These are phyloP conservation scores for Vigna radiata DNA, from an alignment of 306 rosid species.

Conservation along the genomic window DNA sequence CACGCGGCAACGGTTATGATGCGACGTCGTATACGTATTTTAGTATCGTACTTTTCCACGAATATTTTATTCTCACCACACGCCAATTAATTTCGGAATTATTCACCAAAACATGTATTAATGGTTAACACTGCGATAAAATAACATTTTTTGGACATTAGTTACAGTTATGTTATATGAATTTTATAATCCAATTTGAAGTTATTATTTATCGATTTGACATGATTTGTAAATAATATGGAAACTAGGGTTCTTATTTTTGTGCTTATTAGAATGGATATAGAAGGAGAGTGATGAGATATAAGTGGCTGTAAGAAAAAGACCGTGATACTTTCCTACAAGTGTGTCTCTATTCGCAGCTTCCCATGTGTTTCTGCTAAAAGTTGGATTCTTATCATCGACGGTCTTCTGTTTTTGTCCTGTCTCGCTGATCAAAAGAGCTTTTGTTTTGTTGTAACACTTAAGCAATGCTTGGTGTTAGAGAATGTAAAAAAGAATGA, in stretches of 20 bases:
- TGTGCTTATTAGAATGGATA: slow-evolving; percentile 7
- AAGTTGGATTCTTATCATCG: slow-evolving; percentile 30
- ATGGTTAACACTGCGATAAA: too few species aligned
- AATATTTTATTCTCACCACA: neutral
- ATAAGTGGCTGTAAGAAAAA: slow-evolving; percentile 30
- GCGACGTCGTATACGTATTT: slow-evolving; percentile 3
- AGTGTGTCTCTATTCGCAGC: slow-evolving; percentile 47
- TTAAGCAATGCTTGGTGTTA: slow-evolving; percentile 2
- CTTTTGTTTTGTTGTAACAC: slow-evolving; percentile 33
- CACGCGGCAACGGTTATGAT: neutral
- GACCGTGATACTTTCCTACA: slow-evolving; percentile 15
- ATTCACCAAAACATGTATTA: too few species aligned
- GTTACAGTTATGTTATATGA: too few species aligned
- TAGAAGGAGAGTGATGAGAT: slow-evolving; percentile 40
- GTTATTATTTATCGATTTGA: neutral
- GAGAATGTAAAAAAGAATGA: neutral
- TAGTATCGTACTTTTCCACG: neutral
- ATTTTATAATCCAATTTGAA: too few species aligned
- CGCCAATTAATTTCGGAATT: neutral
- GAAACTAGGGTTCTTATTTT: neutral
- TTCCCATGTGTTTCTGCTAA: slow-evolving; percentile 51
- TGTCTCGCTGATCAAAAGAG: neutral
- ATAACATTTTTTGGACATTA: too few species aligned
- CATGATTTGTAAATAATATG: slow-evolving; percentile 1
- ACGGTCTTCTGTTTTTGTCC: slow-evolving; percentile 33